Evolutionary conservation across 352 stramenopile species (phyloP), one percentile per base, ranked within the genome.

Genomic region (Pseudoperonospora humuli): DNA sequence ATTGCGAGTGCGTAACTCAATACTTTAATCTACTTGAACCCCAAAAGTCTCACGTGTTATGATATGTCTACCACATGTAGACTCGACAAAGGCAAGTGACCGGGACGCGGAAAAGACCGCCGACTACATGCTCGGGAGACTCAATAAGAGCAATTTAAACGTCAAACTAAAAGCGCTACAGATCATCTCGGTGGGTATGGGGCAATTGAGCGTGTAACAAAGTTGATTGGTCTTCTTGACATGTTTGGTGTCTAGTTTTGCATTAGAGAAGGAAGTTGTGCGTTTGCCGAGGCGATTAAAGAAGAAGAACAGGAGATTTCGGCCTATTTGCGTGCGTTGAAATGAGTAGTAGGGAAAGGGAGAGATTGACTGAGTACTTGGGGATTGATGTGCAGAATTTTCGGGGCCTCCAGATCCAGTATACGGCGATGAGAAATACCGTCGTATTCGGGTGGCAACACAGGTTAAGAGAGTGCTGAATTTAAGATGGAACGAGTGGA

Each of bases 161-260:
- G 80, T 93, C 31, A 89, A 89, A 49, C 63, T 90, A 31, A 93
- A 93, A 66, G 77, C 75, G 39, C 47, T 93, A 39, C 80, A 93
- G 62, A 75, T 93, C 51, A 87, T 93, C 38, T 68, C 71, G 61
- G 80, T 93, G 41, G 15, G 67, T 36, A n/a, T n/a, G n/a, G n/a
- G n/a, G n/a, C n/a, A n/a, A n/a, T n/a, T n/a, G n/a, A n/a, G n/a
- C n/a, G n/a, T n/a, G n/a, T n/a, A n/a, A n/a, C n/a, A n/a, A n/a
- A n/a, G n/a, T n/a, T n/a, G n/a, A n/a, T n/a, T n/a, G n/a, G n/a
- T n/a, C n/a, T n/a, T n/a, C n/a, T 4, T 26, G 23, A 26, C 23
- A 4, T 26, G 7, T 26, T 26, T 26, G 23, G 23, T 26, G 6
- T 14, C 18, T 46, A 92, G 80, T 86, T 78, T 42, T 93, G 77